Conservation (phyloP, 108 stramenopile genomes). For the Conticribra weissflogii region DNA sequence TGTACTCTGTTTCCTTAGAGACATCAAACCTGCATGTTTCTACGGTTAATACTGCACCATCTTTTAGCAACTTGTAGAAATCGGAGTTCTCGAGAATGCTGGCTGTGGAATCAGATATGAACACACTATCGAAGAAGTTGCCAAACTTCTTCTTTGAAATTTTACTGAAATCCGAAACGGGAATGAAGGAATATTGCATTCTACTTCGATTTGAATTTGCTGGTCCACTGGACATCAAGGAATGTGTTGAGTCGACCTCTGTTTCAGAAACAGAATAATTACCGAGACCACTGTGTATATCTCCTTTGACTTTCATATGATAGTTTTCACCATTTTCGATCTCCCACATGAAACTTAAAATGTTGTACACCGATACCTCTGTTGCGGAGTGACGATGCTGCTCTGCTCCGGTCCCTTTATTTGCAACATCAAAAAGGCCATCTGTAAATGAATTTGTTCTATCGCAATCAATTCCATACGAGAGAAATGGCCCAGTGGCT, state of each 20-base stretch:
- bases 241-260: background rate
- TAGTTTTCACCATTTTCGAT: conserved; percentile 19
- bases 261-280: no score
- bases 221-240: no score
- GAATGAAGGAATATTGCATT: conserved; percentile 1
- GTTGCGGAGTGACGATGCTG: conserved; percentile 70
- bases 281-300: conserved; percentile 54
- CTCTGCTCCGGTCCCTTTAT: conserved; percentile 73
- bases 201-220: no score
- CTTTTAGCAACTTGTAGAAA: conserved; percentile 16
- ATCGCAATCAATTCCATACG: conserved; percentile 60
- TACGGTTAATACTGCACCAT: conserved; percentile 3
- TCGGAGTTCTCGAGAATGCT: conserved; percentile 3
- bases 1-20: background rate
- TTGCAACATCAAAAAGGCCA: conserved; percentile 57
- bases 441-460: conserved; percentile 49
- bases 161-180: background rate
- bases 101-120: conserved; percentile 6
- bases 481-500: conserved; percentile 57
- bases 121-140: conserved; percentile 25
- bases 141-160: conserved; percentile 10
- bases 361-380: conserved; percentile 66
- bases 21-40: conserved; percentile 27
- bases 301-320: conserved; percentile 30
- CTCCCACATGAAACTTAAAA: conserved; percentile 57